Percentiles rank a stretch among this genome's conserved stretches.
These are phyloP conservation scores for Thuja plicata DNA, from an alignment of 83 land plant genomes.

Conservation along the genomic window DNA sequence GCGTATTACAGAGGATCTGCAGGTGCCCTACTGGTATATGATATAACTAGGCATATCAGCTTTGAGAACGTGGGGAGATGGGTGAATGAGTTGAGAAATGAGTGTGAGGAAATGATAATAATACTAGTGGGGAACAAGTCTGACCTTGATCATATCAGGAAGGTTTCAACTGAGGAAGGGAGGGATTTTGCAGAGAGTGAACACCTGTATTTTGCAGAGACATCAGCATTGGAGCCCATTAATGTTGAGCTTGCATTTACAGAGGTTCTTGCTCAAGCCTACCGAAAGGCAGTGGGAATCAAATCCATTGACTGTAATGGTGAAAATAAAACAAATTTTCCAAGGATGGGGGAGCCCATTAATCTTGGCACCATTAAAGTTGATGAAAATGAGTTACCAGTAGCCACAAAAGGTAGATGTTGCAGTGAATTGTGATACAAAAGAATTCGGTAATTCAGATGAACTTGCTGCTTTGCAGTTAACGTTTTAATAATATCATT, in stretches of 20 bases:
- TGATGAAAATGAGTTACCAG: constrained; percentile 26
- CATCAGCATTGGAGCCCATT: no score
- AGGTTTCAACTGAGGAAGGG: constrained; percentile 38
- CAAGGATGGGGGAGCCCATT: constrained; percentile 37
- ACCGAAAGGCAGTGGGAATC: constrained; percentile 23
- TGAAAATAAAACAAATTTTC: constrained; percentile 30
- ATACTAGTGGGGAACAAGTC: constrained; percentile 51
- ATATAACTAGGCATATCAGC: constrained; percentile 22
- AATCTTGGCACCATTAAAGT: constrained; percentile 21
- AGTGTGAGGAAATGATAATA: constrained; percentile 35
- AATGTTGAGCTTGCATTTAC: constrained; percentile 18
- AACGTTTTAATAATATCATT: no score
- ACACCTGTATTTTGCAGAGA: no score
- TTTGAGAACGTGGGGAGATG: constrained; percentile 32
- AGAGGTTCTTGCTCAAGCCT: constrained; percentile 30
- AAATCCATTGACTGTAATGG: constrained; percentile 29
- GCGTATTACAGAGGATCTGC: constrained; percentile 25
- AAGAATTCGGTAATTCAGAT: no score
- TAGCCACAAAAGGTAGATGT: constrained; percentile 30
- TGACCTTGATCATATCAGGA: constrained; percentile 33
- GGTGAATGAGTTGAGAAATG: constrained; percentile 29
- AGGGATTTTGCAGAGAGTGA: constrained; percentile 20
- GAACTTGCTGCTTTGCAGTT: no score
- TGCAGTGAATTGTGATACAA: constrained; percentile 15
- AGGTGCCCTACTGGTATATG: constrained; percentile 26